These are phyloP conservation scores for Albophoma yamanashiensis DNA, from an alignment of 2,329 filamentous ascomycete species.

Conservation along the genomic window DNA sequence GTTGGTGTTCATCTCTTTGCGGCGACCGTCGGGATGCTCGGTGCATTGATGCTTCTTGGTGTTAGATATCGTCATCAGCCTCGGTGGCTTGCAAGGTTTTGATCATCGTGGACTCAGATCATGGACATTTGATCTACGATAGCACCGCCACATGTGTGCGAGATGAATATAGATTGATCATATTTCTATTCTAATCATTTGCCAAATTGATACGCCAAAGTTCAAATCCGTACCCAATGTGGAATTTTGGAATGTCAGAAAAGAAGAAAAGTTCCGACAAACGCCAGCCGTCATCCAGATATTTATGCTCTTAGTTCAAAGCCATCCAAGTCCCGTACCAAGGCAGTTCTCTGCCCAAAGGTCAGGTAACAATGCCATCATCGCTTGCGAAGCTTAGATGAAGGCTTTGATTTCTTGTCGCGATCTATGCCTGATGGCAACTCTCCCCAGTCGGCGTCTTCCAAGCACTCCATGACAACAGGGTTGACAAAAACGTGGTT, in stretches of 20 bases:
- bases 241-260: too few relatives aligned
- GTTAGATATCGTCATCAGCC: slow-evolving; percentile 7
- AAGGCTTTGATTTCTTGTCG: slow-evolving; percentile 2
- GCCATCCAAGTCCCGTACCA: neutral
- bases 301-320: neutral
- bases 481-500: slow-evolving; percentile 27
- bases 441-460: slow-evolving; percentile 23
- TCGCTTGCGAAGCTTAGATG: slow-evolving; percentile 11
- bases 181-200: neutral
- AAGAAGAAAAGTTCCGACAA: neutral
- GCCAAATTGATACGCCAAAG: neutral
- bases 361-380: slow-evolving; percentile 1
- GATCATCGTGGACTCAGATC: too few relatives aligned
- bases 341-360: neutral
- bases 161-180: neutral
- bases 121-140: neutral
- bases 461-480: slow-evolving; percentile 25
- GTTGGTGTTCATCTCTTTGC: slow-evolving; percentile 7
- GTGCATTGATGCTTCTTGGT: slow-evolving; percentile 6
- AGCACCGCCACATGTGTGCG: neutral
- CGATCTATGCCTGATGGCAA: slow-evolving; percentile 4
- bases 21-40: slow-evolving; percentile 5
- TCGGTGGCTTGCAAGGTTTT: slow-evolving; percentile 4
- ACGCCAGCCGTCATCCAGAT: neutral
- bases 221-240: neutral